Conservation (phyloP, 768 basidiomycete genomes). For the Tremella mesenterica region DNA sequence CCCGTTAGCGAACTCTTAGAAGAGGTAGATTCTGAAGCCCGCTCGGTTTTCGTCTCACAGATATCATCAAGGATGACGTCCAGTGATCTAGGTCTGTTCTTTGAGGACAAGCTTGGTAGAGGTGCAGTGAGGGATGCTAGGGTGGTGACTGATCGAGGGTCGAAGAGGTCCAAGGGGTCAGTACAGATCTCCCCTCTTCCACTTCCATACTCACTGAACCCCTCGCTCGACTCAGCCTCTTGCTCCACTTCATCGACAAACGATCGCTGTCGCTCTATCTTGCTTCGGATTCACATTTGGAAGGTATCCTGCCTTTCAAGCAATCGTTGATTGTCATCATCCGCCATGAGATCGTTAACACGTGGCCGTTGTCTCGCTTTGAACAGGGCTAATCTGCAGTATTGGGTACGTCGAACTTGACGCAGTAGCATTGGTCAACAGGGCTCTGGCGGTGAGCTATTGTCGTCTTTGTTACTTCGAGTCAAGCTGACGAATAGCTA, state of each 20-base stretch:
- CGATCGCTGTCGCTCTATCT: no score
- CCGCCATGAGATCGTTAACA: no score
- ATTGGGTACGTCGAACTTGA: slow-evolving; percentile 98
- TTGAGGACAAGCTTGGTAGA: slow-evolving; percentile 92
- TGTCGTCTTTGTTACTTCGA: background rate
- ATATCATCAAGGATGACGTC: slow-evolving; percentile 93
- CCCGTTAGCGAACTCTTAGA: slow-evolving; percentile 50
- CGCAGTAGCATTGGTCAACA: slow-evolving; percentile 78
- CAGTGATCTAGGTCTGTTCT: slow-evolving; percentile 95
- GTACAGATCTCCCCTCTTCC: slow-evolving; percentile 22
- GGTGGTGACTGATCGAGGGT: slow-evolving; percentile 90
- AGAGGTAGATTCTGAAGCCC: slow-evolving; percentile 94
- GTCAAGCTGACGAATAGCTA: slow-evolving; percentile 45
- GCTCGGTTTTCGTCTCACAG: slow-evolving; percentile 97
- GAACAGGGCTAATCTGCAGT: slow-evolving; percentile 48
- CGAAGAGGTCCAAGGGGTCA: slow-evolving; percentile 95
- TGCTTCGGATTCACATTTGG: no score
- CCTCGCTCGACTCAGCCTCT: no score
- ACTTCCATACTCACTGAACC: no score
- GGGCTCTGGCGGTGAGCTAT: slow-evolving; percentile 63
- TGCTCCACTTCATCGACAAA: no score
- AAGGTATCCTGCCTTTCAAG: no score
- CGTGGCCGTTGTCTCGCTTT: no score
- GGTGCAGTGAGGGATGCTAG: slow-evolving; percentile 88
- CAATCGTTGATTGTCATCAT: no score